phyloP scores from a whole-genome alignment of 352 stramenopile species.

The Stephanocyclus meneghinianus region DNA sequence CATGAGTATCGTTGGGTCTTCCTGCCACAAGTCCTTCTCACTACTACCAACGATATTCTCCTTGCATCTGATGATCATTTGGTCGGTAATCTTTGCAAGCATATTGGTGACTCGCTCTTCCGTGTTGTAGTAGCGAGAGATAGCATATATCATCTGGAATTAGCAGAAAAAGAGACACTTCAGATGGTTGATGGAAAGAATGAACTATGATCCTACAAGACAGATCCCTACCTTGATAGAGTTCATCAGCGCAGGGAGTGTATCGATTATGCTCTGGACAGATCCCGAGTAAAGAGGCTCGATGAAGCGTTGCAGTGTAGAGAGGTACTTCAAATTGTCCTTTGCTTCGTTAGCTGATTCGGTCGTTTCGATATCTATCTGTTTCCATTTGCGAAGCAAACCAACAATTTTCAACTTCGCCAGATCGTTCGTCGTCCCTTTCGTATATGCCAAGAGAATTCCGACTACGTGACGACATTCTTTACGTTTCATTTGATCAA shows the following conservation, averaged over 20 bases:
- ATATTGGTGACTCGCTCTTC: constrained; percentile 95
- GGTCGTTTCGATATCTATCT: constrained; percentile 97
- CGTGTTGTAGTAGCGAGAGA: constrained; percentile 98
- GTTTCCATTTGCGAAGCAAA: constrained; percentile 93
- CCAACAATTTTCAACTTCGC: constrained; percentile 91
- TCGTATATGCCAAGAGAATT: constrained; percentile 87
- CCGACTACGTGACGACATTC: constrained; percentile 93
- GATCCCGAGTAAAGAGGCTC: constrained; percentile 89
- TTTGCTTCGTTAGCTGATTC: constrained; percentile 98
- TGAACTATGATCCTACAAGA: neutral
- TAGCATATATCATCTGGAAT: constrained; percentile 95
- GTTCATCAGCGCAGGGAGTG: constrained; percentile 96
- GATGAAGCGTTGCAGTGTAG: constrained; percentile 96
- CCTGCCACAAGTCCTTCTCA: constrained; percentile 90
- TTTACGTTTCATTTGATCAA: constrained; percentile 96
- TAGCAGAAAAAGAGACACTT: constrained; percentile 10
- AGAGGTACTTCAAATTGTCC: constrained; percentile 99
- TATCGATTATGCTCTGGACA: constrained; percentile 96
- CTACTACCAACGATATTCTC: constrained; percentile 84
- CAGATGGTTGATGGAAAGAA: neutral
- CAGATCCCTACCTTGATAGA: constrained; percentile 89
- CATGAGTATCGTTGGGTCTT: constrained; percentile 93
- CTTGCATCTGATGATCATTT: constrained; percentile 98
- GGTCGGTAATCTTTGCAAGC: constrained; percentile 97
- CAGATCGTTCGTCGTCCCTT: constrained; percentile 66